Evolutionary conservation across 2,329 filamentous ascomycete genomes (phyloP).

Genomic region (Hypoxylon sp.): DNA sequence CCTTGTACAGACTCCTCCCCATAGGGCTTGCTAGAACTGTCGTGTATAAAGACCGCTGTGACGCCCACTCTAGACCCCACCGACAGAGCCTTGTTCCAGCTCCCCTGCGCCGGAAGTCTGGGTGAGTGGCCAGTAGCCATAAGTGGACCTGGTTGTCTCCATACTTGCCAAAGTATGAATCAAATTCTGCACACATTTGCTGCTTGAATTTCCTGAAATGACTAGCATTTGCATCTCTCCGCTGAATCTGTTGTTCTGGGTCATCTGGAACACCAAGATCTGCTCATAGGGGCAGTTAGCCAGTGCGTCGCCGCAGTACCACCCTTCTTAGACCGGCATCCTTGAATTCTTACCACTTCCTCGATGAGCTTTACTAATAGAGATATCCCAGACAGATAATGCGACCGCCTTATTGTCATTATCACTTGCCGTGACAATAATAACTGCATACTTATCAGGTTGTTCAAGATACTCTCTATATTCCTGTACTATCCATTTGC

Average conservation of each 20-base stretch:
- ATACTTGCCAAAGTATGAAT: slow-evolving; percentile 26
- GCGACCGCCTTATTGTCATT: slow-evolving; percentile 33
- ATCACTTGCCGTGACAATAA: slow-evolving; percentile 34
- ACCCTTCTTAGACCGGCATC: neutral
- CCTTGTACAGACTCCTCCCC: slow-evolving; percentile 30
- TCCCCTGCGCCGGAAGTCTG: slow-evolving; percentile 32
- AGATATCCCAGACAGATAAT: slow-evolving; percentile 33
- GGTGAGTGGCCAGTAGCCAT: slow-evolving; percentile 33
- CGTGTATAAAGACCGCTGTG: slow-evolving; percentile 5
- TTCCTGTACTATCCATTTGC: slow-evolving; percentile 37
- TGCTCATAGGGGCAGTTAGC: slow-evolving; percentile 18
- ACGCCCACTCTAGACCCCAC: slow-evolving; percentile 34
- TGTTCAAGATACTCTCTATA: slow-evolving; percentile 40
- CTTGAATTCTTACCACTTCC: slow-evolving; percentile 30
- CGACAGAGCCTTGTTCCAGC: slow-evolving; percentile 34
- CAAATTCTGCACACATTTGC: slow-evolving; percentile 22
- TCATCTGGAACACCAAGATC: slow-evolving; percentile 38
- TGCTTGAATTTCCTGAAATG: slow-evolving; percentile 34
- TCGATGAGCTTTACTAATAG: slow-evolving; percentile 21
- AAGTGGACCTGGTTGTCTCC: slow-evolving; percentile 30
- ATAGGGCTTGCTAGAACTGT: slow-evolving; percentile 33
- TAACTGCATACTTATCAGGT: slow-evolving; percentile 40
- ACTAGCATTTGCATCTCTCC: slow-evolving; percentile 27
- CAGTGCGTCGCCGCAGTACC: slow-evolving; percentile 2
- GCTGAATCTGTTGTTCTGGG: slow-evolving; percentile 13